These are phyloP conservation scores for Aurantiochytrium sp. DNA, from an alignment of 108 stramenopile genomes.

Conservation along the genomic window DNA sequence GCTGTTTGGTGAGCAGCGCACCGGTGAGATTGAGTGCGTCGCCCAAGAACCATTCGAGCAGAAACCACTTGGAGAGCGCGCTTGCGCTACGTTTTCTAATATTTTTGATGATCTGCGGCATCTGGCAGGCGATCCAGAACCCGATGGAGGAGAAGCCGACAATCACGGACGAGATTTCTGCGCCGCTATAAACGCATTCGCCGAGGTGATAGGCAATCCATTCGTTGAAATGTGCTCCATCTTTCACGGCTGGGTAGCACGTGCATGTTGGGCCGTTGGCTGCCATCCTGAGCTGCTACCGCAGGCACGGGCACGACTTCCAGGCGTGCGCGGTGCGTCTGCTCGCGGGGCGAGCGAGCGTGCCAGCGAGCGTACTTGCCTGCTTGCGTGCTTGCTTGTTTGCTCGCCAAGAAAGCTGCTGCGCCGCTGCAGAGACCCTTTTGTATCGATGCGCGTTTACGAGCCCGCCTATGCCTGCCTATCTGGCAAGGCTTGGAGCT, in stretches of 20 bases:
- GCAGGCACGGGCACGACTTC: no score
- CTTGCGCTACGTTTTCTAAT: not conserved
- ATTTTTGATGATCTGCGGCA: conserved; percentile 26
- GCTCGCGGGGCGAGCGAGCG: no score
- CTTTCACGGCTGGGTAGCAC: not conserved
- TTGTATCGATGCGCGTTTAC: no score
- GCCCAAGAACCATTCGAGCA: conserved; percentile 24
- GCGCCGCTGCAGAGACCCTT: no score
- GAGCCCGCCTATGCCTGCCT: no score
- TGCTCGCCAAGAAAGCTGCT: no score
- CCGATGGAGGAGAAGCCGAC: conserved; percentile 5
- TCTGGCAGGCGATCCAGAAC: conserved; percentile 24
- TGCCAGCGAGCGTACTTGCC: no score
- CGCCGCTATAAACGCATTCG: conserved; percentile 2
- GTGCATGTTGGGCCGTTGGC: not conserved
- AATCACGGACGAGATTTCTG: conserved; percentile 4
- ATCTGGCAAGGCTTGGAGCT: no score
- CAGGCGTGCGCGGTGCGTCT: no score
- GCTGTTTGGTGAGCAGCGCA: conserved; percentile 6
- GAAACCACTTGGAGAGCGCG: conserved; percentile 21
- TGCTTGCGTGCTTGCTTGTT: no score
- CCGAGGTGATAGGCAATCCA: not conserved
- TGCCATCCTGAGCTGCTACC: not conserved
- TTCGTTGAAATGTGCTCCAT: not conserved
- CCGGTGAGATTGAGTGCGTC: conserved; percentile 14